These are phyloP conservation scores for Hibiscus mutabilis DNA, from an alignment of 345 rosid genomes.

Conservation along the genomic window DNA sequence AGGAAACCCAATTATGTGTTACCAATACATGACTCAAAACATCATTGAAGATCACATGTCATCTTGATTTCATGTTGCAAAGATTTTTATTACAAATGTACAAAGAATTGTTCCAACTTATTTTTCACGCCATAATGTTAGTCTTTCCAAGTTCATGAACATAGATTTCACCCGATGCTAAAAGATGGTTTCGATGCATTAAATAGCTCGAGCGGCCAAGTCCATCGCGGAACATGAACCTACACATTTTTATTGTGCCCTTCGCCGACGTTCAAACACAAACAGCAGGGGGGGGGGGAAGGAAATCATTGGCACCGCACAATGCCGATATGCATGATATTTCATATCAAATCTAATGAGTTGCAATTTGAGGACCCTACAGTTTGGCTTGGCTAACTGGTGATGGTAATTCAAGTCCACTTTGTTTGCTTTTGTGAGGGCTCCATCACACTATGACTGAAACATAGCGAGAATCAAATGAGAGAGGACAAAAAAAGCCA, in stretches of 20 bases:
- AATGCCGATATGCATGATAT: background rate
- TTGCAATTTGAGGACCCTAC: constrained; percentile 36
- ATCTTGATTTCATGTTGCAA: too few relatives aligned
- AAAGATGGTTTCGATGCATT: background rate
- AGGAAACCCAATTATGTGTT: constrained; percentile 21
- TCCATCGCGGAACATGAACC: background rate
- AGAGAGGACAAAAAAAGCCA: constrained; percentile 28
- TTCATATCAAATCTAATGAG: constrained; percentile 34
- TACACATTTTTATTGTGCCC: background rate
- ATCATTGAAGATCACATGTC: too few relatives aligned
- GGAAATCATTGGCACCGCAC: constrained; percentile 16
- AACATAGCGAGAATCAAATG: background rate
- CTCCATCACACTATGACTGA: constrained; percentile 13
- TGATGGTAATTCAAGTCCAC: constrained; percentile 20
- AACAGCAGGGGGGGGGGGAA: background rate
- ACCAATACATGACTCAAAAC: too few relatives aligned
- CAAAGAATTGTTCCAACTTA: too few relatives aligned
- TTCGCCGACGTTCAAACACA: background rate
- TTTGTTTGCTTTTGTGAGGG: constrained; percentile 31
- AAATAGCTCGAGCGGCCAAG: background rate
- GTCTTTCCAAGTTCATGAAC: too few relatives aligned
- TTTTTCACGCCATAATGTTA: too few relatives aligned
- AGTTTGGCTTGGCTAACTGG: constrained; percentile 18
- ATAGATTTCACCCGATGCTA: too few relatives aligned
- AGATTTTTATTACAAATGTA: too few relatives aligned